Evolutionary conservation across 2,329 filamentous ascomycete species (phyloP).

Genomic region (Remersonia thermophila): DNA sequence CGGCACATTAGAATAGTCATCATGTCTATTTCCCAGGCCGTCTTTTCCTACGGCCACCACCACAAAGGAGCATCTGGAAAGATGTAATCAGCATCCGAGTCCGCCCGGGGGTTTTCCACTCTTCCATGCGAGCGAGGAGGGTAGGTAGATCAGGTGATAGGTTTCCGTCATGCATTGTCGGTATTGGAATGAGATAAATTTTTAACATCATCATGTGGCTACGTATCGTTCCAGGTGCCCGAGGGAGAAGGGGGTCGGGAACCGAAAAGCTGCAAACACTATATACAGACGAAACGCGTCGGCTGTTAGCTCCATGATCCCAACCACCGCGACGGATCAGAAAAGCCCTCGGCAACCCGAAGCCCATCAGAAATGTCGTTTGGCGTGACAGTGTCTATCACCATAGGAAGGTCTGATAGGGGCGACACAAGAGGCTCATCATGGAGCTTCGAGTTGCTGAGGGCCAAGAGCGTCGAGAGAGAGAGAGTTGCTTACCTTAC

Average conservation of each 20-base stretch:
- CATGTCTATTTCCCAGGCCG: too few relatives aligned
- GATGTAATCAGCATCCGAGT: too few relatives aligned
- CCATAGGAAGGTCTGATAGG: conserved; percentile 44
- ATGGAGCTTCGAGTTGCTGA: conserved; percentile 19
- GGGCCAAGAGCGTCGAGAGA: too few relatives aligned
- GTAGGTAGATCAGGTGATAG: conserved; percentile 14
- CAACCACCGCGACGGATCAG: too few relatives aligned
- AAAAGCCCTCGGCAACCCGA: not conserved
- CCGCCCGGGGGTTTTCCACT: too few relatives aligned
- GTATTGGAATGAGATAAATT: conserved; percentile 33
- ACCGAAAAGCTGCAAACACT: too few relatives aligned
- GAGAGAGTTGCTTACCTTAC: not conserved
- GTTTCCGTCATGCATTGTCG: conserved; percentile 23
- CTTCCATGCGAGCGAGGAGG: too few relatives aligned
- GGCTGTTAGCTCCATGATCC: not conserved
- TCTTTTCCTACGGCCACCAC: too few relatives aligned
- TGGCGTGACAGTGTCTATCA: conserved; percentile 43
- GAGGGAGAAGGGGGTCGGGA: not conserved
- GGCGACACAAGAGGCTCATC: conserved; percentile 46
- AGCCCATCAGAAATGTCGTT: conserved; percentile 32
- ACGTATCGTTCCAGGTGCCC: not conserved
- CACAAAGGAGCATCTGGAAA: too few relatives aligned
- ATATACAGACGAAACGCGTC: too few relatives aligned
- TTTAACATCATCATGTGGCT: conserved; percentile 26
- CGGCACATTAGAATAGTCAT: too few relatives aligned